These are phyloP conservation scores for Penicillium vulpinum DNA, from an alignment of 2,329 filamentous ascomycete species.

Conservation along the genomic window DNA sequence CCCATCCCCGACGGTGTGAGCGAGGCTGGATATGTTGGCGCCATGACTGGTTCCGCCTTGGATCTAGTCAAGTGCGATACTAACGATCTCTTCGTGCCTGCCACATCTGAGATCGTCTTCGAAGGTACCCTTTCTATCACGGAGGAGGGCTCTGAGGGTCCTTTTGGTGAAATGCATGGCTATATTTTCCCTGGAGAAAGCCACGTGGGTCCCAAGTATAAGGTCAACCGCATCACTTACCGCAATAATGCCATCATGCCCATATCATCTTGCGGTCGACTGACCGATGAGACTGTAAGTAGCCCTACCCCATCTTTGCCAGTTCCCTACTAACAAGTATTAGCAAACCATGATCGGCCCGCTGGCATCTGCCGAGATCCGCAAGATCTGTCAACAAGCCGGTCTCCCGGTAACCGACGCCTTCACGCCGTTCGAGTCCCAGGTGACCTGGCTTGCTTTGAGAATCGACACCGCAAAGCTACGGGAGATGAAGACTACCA, in stretches of 20 bases:
- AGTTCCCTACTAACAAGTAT: not conserved
- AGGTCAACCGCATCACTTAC: constrained; percentile 51
- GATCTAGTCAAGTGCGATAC: constrained; percentile 56
- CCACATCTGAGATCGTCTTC: constrained; percentile 53
- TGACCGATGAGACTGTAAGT: constrained; percentile 48
- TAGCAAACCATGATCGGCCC: constrained; percentile 44
- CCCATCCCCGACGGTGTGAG: constrained; percentile 52
- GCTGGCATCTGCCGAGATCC: constrained; percentile 48
- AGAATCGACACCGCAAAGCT: constrained; percentile 60
- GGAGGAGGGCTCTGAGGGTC: constrained; percentile 49
- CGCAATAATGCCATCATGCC: constrained; percentile 52
- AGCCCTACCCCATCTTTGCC: constrained; percentile 1
- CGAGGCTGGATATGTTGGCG: constrained; percentile 53
- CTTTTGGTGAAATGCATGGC: constrained; percentile 53
- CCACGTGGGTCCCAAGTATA: constrained; percentile 44
- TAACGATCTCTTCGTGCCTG: constrained; percentile 52
- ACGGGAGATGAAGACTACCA: constrained; percentile 54
- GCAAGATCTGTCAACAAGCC: constrained; percentile 35
- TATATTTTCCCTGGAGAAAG: constrained; percentile 48
- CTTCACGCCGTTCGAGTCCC: constrained; percentile 49
- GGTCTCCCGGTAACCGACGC: constrained; percentile 49
- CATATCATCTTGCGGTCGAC: constrained; percentile 44
- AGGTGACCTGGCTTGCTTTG: constrained; percentile 53
- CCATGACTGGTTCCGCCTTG: constrained; percentile 47
- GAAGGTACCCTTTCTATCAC: constrained; percentile 51